Base-by-base conservation (phyloP, 257 asterid genomes). In the Asclepias syriaca region DNA sequence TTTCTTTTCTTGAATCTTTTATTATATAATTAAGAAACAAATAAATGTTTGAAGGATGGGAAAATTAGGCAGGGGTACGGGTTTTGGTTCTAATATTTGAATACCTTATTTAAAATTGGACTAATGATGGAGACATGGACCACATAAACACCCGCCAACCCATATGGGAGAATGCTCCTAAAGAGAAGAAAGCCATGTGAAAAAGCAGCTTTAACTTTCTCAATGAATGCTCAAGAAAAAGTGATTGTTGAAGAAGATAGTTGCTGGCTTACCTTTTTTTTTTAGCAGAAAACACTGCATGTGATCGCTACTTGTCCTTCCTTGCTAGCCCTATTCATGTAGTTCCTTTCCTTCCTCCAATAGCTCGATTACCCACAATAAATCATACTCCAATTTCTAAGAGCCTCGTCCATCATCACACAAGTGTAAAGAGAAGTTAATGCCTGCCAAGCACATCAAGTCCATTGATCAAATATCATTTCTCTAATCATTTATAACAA, bases 141-240 rank as follows among this genome's bases (percentile, higher is more conserved):
- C 72, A 71, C 72, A 29, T 45, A 32, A 27, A 49, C 32, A 58
- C 32, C 15, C 12, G 22, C 66, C 66, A 45, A 64, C 19, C 71
- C 71, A 67, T 53, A 68, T 39, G 66, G 75, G 75, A 56, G 19
- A 65, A 49, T 54, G 24, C 59, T 34, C 29, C 55, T 64, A 40
- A 56, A 79, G 39, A 54, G 76, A 69, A 71, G 76, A 57, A 24
- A 67, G 58, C 56, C 84, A 81, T 78, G 87, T 87, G 84, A 83
- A 78, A 75, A 78, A 75, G 66, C 81, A 79, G 81, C 85, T 81
- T 81, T 85, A 56, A 75, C 65, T 66, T 66, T 71, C 22, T 54
- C 1, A 22, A 22, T 2, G 51, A 66, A n/a, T 27, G 73, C 58
- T 27, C 46, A 74, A 66, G 69, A 48, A 45, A 32, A 19, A 34